These are phyloP conservation scores for Trichoderma asperellum DNA, from an alignment of 2,329 filamentous ascomycete genomes.

Conservation along the genomic window DNA sequence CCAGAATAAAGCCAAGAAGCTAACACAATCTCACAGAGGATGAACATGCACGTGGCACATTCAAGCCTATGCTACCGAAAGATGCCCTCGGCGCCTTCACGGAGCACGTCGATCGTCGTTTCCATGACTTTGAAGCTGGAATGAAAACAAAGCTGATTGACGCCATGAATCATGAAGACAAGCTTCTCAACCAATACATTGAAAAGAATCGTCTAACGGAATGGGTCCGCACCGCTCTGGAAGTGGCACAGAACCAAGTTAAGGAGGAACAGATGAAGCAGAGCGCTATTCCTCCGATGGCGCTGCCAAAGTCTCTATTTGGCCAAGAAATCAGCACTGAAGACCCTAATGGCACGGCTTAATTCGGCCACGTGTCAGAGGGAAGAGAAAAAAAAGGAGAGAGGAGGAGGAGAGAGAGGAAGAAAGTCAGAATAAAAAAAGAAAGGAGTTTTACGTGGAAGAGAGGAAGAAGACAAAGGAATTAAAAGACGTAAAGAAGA, in stretches of 20 bases:
- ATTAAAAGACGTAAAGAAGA: slow-evolving; percentile 27
- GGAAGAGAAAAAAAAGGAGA: neutral
- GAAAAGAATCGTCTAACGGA: slow-evolving; percentile 70
- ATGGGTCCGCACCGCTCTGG: slow-evolving; percentile 58
- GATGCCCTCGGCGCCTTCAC: slow-evolving; percentile 64
- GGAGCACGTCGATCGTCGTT: slow-evolving; percentile 63
- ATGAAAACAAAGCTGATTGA: slow-evolving; percentile 69
- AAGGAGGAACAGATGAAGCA: slow-evolving; percentile 41
- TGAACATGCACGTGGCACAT: slow-evolving; percentile 47
- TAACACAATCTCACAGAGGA: slow-evolving; percentile 43
- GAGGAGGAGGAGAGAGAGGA: neutral
- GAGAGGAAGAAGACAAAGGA: neutral
- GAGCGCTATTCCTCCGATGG: slow-evolving; percentile 26
- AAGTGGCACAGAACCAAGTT: slow-evolving; percentile 44
- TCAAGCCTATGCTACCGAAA: slow-evolving; percentile 54
- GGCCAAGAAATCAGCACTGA: neutral
- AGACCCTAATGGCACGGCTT: slow-evolving; percentile 15
- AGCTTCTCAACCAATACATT: slow-evolving; percentile 64
- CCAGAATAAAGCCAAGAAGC: neutral
- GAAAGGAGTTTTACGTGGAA: neutral
- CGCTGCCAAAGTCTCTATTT: neutral
- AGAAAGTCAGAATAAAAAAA: neutral
- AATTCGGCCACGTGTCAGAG: neutral
- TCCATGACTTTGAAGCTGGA: slow-evolving; percentile 62
- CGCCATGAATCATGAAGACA: slow-evolving; percentile 75